A percentile compares a stretch with the other conserved stretches of the same genome.
Conservation (phyloP, 495 filamentous ascomycete species). For the Aspergillus ostianus region DNA sequence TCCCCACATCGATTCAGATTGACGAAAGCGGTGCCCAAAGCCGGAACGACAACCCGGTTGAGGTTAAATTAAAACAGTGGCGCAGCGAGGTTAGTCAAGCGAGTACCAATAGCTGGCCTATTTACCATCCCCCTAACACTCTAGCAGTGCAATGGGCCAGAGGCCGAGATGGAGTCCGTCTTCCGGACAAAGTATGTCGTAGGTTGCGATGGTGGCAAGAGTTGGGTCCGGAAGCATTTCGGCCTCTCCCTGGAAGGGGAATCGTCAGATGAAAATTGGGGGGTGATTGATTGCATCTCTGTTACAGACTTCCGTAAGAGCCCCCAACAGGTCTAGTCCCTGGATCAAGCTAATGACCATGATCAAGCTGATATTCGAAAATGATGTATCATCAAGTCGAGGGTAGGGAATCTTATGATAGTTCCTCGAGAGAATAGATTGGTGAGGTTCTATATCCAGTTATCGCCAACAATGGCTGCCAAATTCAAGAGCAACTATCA, state of each 20-base stretch:
- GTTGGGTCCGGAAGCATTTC: slow-evolving; percentile 54
- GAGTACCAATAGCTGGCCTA: neutral
- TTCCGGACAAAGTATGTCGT: slow-evolving; percentile 54
- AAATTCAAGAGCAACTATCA: slow-evolving; percentile 2
- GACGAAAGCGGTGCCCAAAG: slow-evolving; percentile 32
- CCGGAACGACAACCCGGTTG: slow-evolving; percentile 43
- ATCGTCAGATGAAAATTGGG: slow-evolving; percentile 50
- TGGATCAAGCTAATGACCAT: neutral
- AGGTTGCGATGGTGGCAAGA: slow-evolving; percentile 60
- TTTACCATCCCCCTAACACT: neutral
- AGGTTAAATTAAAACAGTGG: neutral
- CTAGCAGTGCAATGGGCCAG: neutral
- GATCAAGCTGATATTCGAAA: slow-evolving; percentile 53
- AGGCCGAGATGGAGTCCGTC: slow-evolving; percentile 14
- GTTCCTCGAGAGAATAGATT: slow-evolving; percentile 62
- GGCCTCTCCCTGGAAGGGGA: slow-evolving; percentile 33
- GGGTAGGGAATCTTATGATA: slow-evolving; percentile 56
- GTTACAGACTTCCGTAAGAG: slow-evolving; percentile 54
- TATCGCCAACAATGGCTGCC: slow-evolving; percentile 23
- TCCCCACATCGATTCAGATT: slow-evolving; percentile 36
- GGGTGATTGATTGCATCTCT: slow-evolving; percentile 56
- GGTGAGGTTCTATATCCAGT: slow-evolving; percentile 63
- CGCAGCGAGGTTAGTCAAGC: neutral
- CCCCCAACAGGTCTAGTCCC: neutral
- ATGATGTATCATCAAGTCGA: slow-evolving; percentile 57